A percentile compares a stretch with the other conserved stretches of the same genome.
Conservation (phyloP, 2,329 filamentous ascomycete species). For the Apiospora arundinis region DNA sequence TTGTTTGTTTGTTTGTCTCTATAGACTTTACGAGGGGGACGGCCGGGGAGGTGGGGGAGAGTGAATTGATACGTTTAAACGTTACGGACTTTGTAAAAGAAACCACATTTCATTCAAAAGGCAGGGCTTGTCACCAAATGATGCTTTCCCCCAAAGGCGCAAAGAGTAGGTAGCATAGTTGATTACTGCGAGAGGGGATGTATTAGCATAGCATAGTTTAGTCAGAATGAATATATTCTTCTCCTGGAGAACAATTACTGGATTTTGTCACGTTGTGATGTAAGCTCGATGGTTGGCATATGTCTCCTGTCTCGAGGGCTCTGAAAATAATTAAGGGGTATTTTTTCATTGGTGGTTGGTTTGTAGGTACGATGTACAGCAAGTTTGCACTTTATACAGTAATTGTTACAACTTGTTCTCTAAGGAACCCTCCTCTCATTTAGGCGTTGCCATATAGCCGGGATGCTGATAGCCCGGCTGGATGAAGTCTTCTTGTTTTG, state of each 20-base stretch:
- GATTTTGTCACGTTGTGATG: neutral
- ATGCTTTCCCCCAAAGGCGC: conserved; percentile 3
- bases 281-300: neutral
- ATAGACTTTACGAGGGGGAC: neutral
- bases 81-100: conserved; percentile 10
- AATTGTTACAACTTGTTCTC: conserved; percentile 6
- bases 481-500: neutral
- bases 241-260: neutral
- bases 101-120: conserved; percentile 1
- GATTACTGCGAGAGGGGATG: neutral
- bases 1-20: neutral
- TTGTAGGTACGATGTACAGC: neutral
- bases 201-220: conserved; percentile 18
- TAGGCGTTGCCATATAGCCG: neutral
- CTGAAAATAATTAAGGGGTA: neutral
- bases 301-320: neutral
- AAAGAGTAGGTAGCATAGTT: conserved; percentile 6
- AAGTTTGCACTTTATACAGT: conserved; percentile 12
- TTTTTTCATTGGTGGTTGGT: neutral
- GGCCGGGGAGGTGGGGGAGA: neutral
- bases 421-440: neutral
- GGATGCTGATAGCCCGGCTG: neutral
- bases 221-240: conserved; percentile 16
- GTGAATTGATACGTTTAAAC: conserved; percentile 10
- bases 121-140: neutral